Evolutionary conservation across 768 basidiomycete species (phyloP).

Genomic region (Amanita pallidorosea): DNA sequence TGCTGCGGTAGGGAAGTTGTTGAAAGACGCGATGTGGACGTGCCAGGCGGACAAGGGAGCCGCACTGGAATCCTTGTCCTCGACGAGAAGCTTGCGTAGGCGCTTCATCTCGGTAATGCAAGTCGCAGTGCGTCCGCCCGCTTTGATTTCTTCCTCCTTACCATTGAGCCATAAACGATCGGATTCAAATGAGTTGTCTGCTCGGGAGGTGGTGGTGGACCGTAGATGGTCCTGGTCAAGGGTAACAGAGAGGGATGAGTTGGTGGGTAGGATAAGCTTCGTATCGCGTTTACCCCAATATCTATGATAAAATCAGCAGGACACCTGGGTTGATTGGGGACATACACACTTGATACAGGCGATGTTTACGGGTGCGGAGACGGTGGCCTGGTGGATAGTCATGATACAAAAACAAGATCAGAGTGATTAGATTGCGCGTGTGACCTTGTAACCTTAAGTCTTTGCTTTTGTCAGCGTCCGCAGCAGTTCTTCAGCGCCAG

Average conservation of each 20-base stretch:
- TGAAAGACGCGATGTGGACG: constrained; percentile 88
- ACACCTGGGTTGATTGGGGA: not conserved
- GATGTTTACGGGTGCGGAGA: constrained; percentile 92
- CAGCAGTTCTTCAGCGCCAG: not conserved
- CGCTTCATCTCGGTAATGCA: constrained; percentile 85
- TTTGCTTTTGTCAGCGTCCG: too few relatives aligned
- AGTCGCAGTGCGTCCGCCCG: constrained; percentile 64
- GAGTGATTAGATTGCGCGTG: too few relatives aligned
- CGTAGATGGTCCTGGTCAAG: constrained; percentile 93
- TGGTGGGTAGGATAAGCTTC: constrained; percentile 90
- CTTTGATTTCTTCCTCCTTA: constrained; percentile 80
- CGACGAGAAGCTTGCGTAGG: constrained; percentile 58
- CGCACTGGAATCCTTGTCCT: constrained; percentile 43
- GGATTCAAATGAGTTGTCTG: constrained; percentile 58
- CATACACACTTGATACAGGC: constrained; percentile 84
- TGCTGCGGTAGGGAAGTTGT: constrained; percentile 99
- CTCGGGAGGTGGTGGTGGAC: constrained; percentile 87
- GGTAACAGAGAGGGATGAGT: constrained; percentile 96
- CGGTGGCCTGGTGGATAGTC: constrained; percentile 73
- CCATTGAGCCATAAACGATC: constrained; percentile 96
- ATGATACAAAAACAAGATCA: constrained; percentile 20
- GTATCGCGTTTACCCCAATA: constrained; percentile 99
- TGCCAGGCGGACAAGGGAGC: constrained; percentile 55
- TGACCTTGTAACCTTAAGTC: too few relatives aligned
- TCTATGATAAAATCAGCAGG: constrained; percentile 26